Percentiles rank a stretch among this genome's conserved stretches.
Conservation (phyloP, 2,329 filamentous ascomycete species). For the Exophiala bonariae region DNA sequence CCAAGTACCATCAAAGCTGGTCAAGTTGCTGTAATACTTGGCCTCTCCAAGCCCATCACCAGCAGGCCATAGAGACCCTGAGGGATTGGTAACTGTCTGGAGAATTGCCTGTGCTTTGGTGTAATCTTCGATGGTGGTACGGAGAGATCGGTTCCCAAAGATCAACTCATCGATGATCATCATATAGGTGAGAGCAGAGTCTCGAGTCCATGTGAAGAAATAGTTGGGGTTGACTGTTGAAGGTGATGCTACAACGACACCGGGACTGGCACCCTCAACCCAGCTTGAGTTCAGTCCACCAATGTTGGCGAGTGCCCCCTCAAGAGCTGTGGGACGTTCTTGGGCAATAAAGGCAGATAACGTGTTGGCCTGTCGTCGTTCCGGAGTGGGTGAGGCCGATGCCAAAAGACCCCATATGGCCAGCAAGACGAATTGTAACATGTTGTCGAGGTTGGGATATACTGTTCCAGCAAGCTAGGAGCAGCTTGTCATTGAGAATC, state of each 20-base stretch:
- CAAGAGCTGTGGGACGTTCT: constrained; percentile 52
- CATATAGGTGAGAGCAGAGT: constrained; percentile 72
- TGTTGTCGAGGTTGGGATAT: neutral
- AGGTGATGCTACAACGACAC: constrained; percentile 59
- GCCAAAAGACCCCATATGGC: constrained; percentile 7
- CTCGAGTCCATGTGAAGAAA: constrained; percentile 76
- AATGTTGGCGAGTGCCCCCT: constrained; percentile 58
- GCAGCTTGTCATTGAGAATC: no score
- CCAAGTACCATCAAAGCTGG: constrained; percentile 67
- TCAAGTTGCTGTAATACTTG: constrained; percentile 67
- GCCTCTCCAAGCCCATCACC: constrained; percentile 68
- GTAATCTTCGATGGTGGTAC: constrained; percentile 66
- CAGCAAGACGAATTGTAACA: constrained; percentile 3
- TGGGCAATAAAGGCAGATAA: constrained; percentile 41
- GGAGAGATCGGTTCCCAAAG: constrained; percentile 59
- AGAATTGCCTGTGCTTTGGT: constrained; percentile 65
- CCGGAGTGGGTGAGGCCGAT: constrained; percentile 5
- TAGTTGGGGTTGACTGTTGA: constrained; percentile 59
- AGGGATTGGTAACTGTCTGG: constrained; percentile 68
- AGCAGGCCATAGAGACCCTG: constrained; percentile 53
- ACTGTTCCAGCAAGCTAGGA: neutral
- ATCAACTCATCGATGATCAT: constrained; percentile 68
- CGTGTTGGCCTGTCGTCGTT: constrained; percentile 14
- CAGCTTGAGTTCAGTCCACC: constrained; percentile 50
- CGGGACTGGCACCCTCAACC: constrained; percentile 49